These are phyloP conservation scores for Cercophora sp. DNA, from an alignment of 495 filamentous ascomycete species.

Conservation along the genomic window DNA sequence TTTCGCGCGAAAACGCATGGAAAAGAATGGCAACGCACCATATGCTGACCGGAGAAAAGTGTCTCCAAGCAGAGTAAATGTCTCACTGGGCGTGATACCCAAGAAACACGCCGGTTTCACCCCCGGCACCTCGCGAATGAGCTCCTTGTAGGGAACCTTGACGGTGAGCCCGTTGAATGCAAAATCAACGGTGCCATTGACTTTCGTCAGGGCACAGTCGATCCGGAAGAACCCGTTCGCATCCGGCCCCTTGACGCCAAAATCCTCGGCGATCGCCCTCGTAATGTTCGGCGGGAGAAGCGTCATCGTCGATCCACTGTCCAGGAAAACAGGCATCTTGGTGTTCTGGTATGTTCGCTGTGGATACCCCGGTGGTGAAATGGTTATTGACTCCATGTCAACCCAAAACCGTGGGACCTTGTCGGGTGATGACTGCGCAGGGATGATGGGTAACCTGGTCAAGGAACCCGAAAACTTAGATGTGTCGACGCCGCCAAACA, in stretches of 20 bases:
- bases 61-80: constrained; percentile 73
- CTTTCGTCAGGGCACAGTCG: constrained; percentile 62
- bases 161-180: constrained; percentile 66
- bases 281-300: constrained; percentile 71
- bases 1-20: not conserved
- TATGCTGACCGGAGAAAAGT: constrained; percentile 92
- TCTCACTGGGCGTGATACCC: constrained; percentile 67
- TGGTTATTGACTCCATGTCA: constrained; percentile 55
- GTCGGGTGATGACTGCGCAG: constrained; percentile 40
- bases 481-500: constrained; percentile 91
- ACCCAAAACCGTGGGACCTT: constrained; percentile 51
- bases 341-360: constrained; percentile 44
- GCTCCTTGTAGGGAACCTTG: constrained; percentile 56
- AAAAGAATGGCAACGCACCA: constrained; percentile 33
- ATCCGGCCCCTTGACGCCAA: constrained; percentile 53
- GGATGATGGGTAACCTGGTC: constrained; percentile 61
- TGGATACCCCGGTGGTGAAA: constrained; percentile 44
- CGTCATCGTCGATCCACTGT: constrained; percentile 86
- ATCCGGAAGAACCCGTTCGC: constrained; percentile 59
- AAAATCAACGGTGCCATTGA: constrained; percentile 68
- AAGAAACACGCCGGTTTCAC: constrained; percentile 59
- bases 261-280: constrained; percentile 56
- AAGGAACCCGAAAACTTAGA: constrained; percentile 74
- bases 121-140: constrained; percentile 46
- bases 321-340: constrained; percentile 67